Evolutionary conservation across 768 basidiomycete species (phyloP), one percentile per base, ranked within the genome.

Genomic region (Lactifluus volemus): DNA sequence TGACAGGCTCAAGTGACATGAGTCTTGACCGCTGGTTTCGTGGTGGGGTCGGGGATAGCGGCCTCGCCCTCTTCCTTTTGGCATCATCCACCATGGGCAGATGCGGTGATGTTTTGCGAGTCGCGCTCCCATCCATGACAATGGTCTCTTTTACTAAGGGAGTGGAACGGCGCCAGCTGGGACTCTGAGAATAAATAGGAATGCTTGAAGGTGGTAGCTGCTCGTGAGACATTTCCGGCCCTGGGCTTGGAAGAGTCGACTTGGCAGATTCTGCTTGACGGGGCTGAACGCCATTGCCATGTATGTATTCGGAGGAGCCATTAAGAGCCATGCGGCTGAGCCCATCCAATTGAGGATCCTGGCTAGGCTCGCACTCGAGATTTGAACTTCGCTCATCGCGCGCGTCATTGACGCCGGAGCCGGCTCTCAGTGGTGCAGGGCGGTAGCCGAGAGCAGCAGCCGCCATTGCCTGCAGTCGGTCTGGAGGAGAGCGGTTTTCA

Each of bases 51-150:
- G 36, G 55, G 11, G 49, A 47, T 25, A 19, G 32, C 38, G 39
- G 44, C 54, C 49, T 42, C 5, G 49, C 19, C 51, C 60, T 61
- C 55, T 61, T 61, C 51, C 60, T 61, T 49, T 61, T 61, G 36
- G 39, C 34, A 2, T 44, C 10, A 2, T 44, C 10, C 11, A 9
- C 25, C 19, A 32, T 14, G 8, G 44, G 50, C 36, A 34, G 25
- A 12, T 45, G 11, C 12, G 19, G 34, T 17, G 12, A 8, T 25
- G 49, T 41, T 17, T n/a, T 29, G 11, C 41, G 36, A 34, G 32
- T 34, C 9, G 32, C 6, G 32, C 32, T 34, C 17, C 12, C 19
- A 39, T 41, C 32, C n/a, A 25, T 10, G 15, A 5, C 36, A 10
- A 25, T 0, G 11, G 44, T 57, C 42, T 61, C 55, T 48, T 61